phyloP scores from a whole-genome alignment of 306 rosid species.

The Fragaria ananassa region DNA sequence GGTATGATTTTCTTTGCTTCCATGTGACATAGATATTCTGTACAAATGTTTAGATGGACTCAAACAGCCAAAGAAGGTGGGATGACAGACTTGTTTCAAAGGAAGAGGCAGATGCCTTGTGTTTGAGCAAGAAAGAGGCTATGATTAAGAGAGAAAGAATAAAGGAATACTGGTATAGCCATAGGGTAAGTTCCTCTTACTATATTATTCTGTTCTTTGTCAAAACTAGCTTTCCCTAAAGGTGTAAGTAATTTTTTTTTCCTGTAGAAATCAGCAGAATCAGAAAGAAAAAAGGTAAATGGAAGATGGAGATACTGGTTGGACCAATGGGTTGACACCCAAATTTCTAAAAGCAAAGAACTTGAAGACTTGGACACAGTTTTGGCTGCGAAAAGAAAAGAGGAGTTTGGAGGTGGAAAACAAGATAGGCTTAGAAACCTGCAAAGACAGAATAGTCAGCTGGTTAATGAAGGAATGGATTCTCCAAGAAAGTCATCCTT shows the following conservation, averaged over 20 bases:
- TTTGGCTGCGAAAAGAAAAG: constrained; percentile 39
- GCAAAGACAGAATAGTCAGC: constrained; percentile 23
- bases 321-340: constrained; percentile 97
- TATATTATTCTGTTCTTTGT: not conserved
- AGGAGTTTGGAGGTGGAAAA: constrained; percentile 38
- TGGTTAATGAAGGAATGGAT: constrained; percentile 38
- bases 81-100: constrained; percentile 60
- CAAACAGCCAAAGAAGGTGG: constrained; percentile 66
- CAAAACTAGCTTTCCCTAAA: constrained; percentile 15
- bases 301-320: constrained; percentile 98
- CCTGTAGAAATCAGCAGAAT: constrained; percentile 74
- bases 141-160: constrained; percentile 60
- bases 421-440: constrained; percentile 40
- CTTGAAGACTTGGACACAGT: constrained; percentile 76
- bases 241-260: not conserved
- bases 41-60: constrained; percentile 60
- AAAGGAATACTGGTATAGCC: constrained; percentile 58
- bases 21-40: not conserved
- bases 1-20: not conserved
- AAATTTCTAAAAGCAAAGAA: constrained; percentile 80
- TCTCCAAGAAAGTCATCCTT: constrained; percentile 50
- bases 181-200: constrained; percentile 51
- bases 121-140: constrained; percentile 65
- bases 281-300: constrained; percentile 62
- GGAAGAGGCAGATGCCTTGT: constrained; percentile 57